Base-by-base conservation (phyloP, 2,329 filamentous ascomycete species). In the Xylogone sp. region DNA sequence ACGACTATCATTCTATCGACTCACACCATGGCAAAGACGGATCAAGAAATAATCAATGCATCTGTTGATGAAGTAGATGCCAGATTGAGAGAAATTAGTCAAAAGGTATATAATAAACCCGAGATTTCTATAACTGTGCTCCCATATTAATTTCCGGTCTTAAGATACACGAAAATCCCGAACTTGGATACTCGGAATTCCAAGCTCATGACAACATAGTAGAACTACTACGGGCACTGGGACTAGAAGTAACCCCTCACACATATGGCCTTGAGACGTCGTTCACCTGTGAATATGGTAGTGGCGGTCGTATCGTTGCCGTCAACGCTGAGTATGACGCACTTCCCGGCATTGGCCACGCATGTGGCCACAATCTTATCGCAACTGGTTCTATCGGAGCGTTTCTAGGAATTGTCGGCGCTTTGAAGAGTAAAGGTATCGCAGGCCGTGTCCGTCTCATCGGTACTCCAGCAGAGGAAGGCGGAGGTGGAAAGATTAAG, bases 191-290 rank as follows among this genome's bases (percentile, higher is more conserved):
- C 59, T 59, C 77, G 46, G 78, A 81, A 54, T 62, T 71, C 59
- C 67, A 67, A 22, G 78, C 78, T 5, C 76, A 80, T 54, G 71
- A 77, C 43, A 69, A 65, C 5, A 73, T 81, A 46, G 72, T 71
- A 20, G 53, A 64, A 2, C 70, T 73, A 21, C 66, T 82, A 0
- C 67, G 72, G 22, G 54, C 61, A 2, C 69, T 71, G 2, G 77
- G 74, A 0, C 77, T 75, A 56, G 49, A 59, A 0, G 74, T 79
- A 8, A 74, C 67, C 7, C 70, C 72, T 1, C 71, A 76, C 52
- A 72, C 77, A 0, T 77, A 77, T 55, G 77, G 74, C 2, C 54
- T 81, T 0, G 67, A 71, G 8, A 81, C 78, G 0, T 69, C 75
- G 3, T 81, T 81, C 54, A 71, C 73, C 43, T 73, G 69, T n/a